A percentile compares a stretch with the other conserved stretches of the same genome.
phyloP scores from a whole-genome alignment of 441 rosid species.

The Mallotus repandus region DNA sequence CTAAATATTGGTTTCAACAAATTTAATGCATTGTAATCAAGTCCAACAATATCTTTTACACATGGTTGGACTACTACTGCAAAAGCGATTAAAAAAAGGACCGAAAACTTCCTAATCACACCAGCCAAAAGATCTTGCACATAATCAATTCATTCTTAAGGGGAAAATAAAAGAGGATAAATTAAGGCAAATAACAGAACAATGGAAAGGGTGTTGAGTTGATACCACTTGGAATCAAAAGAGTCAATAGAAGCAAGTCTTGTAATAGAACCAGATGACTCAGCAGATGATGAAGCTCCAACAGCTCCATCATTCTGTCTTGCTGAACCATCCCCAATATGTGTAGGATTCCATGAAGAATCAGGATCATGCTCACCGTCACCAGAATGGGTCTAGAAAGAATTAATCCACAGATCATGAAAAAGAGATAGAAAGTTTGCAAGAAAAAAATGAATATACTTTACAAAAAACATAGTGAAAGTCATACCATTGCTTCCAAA shows the following conservation, averaged over 20 bases:
- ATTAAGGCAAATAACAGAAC: neutral
- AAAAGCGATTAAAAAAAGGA: neutral
- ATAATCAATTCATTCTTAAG: neutral
- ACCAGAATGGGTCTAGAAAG: constrained; percentile 53
- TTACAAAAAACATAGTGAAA: neutral
- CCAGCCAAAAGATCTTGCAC: neutral
- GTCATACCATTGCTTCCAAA: constrained; percentile 57
- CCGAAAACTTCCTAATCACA: neutral
- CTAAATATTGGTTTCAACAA: neutral
- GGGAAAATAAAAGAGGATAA: neutral
- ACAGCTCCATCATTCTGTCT: constrained; percentile 54
- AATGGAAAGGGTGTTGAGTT: constrained; percentile 23
- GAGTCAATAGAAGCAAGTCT: constrained; percentile 96
- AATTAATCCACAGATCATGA: constrained; percentile 9
- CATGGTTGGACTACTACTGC: neutral
- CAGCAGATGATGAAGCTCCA: constrained; percentile 47
- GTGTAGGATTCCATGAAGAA: constrained; percentile 75
- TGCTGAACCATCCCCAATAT: constrained; percentile 57
- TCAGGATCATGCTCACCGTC: constrained; percentile 59
- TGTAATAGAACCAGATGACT: constrained; percentile 61
- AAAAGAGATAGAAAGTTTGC: neutral
- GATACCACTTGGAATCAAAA: constrained; percentile 93
- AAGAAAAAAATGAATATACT: neutral
- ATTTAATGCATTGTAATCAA: neutral
- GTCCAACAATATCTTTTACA: neutral